phyloP scores from a whole-genome alignment of 257 asterid species.

The Vinca minor region DNA sequence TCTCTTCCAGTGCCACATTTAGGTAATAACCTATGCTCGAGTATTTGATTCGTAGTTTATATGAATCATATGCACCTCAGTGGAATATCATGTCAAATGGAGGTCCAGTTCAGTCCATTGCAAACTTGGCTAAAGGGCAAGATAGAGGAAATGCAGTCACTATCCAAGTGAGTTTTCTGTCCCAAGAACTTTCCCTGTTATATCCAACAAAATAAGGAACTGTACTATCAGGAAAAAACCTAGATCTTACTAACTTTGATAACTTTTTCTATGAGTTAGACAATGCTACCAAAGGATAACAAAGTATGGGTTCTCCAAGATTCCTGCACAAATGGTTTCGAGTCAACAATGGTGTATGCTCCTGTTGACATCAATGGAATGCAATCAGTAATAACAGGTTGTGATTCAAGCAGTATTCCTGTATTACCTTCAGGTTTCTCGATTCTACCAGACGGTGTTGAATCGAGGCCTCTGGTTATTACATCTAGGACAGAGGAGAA shows the following conservation, averaged over 20 bases:
- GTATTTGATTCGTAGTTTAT: too few species aligned
- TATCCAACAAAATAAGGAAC: neutral
- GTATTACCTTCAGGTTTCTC: conserved; percentile 74
- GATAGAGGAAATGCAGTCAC: conserved; percentile 68
- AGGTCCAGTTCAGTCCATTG: conserved; percentile 42
- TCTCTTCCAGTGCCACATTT: too few species aligned
- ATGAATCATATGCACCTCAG: conserved; percentile 33
- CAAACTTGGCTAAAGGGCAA: conserved; percentile 75
- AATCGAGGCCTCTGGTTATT: conserved; percentile 53
- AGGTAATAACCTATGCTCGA: too few species aligned
- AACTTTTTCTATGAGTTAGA: conserved; percentile 30
- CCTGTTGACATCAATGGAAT: conserved; percentile 60
- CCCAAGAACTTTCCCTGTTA: neutral
- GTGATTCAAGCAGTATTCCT: conserved; percentile 64
- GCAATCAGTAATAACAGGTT: conserved; percentile 73
- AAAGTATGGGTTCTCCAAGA: conserved; percentile 73
- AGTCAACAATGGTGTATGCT: conserved; percentile 61
- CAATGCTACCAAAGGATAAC: conserved; percentile 36
- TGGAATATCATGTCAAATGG: conserved; percentile 72
- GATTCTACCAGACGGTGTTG: conserved; percentile 66
- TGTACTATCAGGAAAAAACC: too few species aligned
- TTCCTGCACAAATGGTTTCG: conserved; percentile 47
- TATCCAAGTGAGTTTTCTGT: conserved; percentile 45
- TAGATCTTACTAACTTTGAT: neutral
- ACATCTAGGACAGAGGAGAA: conserved; percentile 57